A percentile compares a stretch with the other conserved stretches of the same genome.
Conservation (phyloP, 345 rosid species). For the Carallia brachiata region DNA sequence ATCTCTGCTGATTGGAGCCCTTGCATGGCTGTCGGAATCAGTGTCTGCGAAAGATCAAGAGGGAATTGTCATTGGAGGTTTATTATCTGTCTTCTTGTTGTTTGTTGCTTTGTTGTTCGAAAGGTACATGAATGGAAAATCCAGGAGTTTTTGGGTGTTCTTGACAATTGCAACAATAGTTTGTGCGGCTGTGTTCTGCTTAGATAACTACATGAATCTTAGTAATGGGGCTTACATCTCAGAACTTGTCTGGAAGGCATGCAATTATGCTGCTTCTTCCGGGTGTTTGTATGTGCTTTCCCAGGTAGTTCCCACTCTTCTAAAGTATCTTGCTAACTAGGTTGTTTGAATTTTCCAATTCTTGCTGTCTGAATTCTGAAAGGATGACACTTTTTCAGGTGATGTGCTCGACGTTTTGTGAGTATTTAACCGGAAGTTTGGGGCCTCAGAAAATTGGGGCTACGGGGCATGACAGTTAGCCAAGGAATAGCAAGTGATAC, state of each 20-base stretch:
- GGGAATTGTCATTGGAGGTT: constrained; percentile 4
- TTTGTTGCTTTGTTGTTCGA: constrained; percentile 2
- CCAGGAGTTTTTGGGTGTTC: background rate
- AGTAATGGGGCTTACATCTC: background rate
- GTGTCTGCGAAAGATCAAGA: constrained; percentile 7
- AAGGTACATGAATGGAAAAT: constrained; percentile 1
- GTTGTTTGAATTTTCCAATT: too few species aligned
- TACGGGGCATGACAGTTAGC: too few species aligned
- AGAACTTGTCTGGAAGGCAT: constrained; percentile 13
- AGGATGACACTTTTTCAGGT: too few species aligned
- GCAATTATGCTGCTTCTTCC: constrained; percentile 16
- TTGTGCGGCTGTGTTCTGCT: background rate
- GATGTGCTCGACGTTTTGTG: too few species aligned
- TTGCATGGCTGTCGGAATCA: constrained; percentile 13
- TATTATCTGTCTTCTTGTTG: background rate
- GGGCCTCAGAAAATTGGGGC: too few species aligned
- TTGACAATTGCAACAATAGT: constrained; percentile 3
- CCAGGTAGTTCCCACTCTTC: constrained; percentile 4
- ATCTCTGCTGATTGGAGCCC: constrained; percentile 11
- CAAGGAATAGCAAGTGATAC: too few species aligned
- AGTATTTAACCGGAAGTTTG: too few species aligned
- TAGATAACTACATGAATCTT: background rate
- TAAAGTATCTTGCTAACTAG: background rate
- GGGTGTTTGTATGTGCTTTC: constrained; percentile 9
- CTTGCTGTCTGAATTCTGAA: too few species aligned